These are phyloP conservation scores for Cercospora janseana DNA, from an alignment of 2,329 filamentous ascomycete genomes.

Conservation along the genomic window DNA sequence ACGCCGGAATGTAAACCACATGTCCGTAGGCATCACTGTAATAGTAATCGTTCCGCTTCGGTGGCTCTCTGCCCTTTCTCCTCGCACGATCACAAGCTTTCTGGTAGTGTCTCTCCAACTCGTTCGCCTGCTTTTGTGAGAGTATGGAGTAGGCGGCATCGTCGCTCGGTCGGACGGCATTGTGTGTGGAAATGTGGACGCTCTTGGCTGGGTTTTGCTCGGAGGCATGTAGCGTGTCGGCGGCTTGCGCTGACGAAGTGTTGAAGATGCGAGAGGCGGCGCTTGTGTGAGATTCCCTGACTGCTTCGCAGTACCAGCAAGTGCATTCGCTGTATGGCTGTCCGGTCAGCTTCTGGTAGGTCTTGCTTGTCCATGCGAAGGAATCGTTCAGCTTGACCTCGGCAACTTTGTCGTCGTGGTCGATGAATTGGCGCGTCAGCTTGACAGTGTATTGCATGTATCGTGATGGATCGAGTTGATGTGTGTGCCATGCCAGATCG, in stretches of 20 bases:
- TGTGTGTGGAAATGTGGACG: constrained; percentile 73
- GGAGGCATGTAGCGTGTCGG: constrained; percentile 42
- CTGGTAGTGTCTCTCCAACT: constrained; percentile 57
- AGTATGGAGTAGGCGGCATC: constrained; percentile 21
- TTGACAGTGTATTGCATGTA: constrained; percentile 61
- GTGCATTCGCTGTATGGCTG: constrained; percentile 74
- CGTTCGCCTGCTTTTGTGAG: constrained; percentile 36
- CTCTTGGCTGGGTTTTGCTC: constrained; percentile 55
- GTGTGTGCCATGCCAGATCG: constrained; percentile 77
- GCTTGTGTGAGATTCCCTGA: constrained; percentile 57
- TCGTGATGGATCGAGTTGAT: constrained; percentile 63
- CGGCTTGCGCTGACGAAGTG: constrained; percentile 38
- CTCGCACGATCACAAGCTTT: constrained; percentile 40
- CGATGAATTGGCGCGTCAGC: constrained; percentile 60
- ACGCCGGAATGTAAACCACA: constrained; percentile 28
- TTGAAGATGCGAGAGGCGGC: constrained; percentile 49
- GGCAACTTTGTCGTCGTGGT: constrained; percentile 82
- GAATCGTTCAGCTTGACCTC: constrained; percentile 61
- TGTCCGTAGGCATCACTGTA: constrained; percentile 45
- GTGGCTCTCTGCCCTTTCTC: constrained; percentile 40
- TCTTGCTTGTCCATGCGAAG: constrained; percentile 71
- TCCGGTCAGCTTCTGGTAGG: constrained; percentile 63
- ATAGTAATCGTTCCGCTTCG: constrained; percentile 41
- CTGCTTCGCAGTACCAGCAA: constrained; percentile 80
- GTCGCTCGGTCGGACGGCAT: constrained; percentile 53